Evolutionary conservation across 2,329 filamentous ascomycete genomes (phyloP).

Genomic region (Curvularia verruculosa): DNA sequence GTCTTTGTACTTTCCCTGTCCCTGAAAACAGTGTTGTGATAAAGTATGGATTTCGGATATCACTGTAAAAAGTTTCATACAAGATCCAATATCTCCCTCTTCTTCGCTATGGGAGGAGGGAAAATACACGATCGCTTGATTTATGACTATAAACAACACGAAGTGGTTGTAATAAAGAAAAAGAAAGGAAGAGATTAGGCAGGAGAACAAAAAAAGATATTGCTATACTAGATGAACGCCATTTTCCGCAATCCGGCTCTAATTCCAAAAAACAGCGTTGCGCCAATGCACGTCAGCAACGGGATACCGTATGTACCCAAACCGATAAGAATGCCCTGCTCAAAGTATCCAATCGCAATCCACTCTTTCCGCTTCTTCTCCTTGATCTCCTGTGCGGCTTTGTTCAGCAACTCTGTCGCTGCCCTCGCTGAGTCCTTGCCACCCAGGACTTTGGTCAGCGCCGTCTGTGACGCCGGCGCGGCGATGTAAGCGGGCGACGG

Average conservation of each 20-base stretch:
- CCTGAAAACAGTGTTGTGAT: not conserved
- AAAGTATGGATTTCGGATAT: not conserved
- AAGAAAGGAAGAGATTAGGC: not conserved
- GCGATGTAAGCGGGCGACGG: slow-evolving; percentile 26
- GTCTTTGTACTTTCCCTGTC: not conserved
- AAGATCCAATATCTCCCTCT: not conserved
- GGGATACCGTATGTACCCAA: slow-evolving; percentile 44
- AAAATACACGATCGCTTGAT: not conserved
- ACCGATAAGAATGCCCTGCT: slow-evolving; percentile 45
- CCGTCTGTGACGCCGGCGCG: slow-evolving; percentile 15
- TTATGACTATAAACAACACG: not conserved
- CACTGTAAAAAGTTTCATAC: too few species aligned
- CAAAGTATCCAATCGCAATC: slow-evolving; percentile 39
- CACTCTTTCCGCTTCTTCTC: slow-evolving; percentile 44
- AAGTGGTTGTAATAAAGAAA: not conserved
- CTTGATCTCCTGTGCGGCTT: slow-evolving; percentile 35
- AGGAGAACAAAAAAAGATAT: too few species aligned
- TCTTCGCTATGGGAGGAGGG: not conserved
- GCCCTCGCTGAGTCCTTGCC: slow-evolving; percentile 20
- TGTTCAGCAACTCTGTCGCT: slow-evolving; percentile 19
- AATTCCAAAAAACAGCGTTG: slow-evolving; percentile 34
- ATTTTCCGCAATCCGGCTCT: slow-evolving; percentile 33
- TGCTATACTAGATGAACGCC: slow-evolving; percentile 20
- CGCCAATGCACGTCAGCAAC: slow-evolving; percentile 36
- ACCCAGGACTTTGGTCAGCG: slow-evolving; percentile 26